Base-by-base conservation (phyloP, 768 basidiomycete species). In the Lentinula sp. region DNA sequence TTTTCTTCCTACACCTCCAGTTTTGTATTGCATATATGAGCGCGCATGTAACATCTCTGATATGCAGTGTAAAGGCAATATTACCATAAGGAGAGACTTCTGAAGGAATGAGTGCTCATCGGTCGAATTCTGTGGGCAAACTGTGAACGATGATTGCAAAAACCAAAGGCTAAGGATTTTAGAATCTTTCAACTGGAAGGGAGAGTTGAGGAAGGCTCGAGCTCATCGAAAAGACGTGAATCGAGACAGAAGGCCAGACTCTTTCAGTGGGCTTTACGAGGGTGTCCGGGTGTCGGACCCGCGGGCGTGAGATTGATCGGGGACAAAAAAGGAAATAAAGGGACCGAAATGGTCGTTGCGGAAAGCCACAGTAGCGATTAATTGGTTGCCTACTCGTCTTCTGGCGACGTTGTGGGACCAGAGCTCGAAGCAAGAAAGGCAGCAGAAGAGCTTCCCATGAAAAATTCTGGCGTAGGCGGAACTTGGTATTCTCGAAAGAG, bases 401-500 rank as follows among this genome's bases (percentile, higher is more conserved):
- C 18, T 33, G 49, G 49, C 32, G 50, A 51, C 50, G 50, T 32
- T 48, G 46, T 23, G 46, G 46, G 35, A 50, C 23, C 32, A 33
- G 48, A 33, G 50, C 50, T 51, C 1, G 33, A 35, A 6, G 50
- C 50, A 9, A 32, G 35, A 39, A 35, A 35, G 36, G 6, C 53
- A 6, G 18, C 33, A 36, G 36, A 16, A 18, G 35, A 18, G 32
- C 33, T 41, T 37, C 20, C 50, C 50, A 51, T 51, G 50, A 51
- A 51, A 51, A 51, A 51, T 51, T 35, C 35, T 51, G 50, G 50
- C 8, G 12, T n/a, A 51, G 55, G 55, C 7, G 39, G 41, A 56
- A 56, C 39, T 43, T 42, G 55, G 55, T 42, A 56, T 54, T 54
- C 53, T 54, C 53, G 53, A 36, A 35, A 39, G 35, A 41, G 35